These are phyloP conservation scores for Phalaenopsis equestris DNA, from an alignment of 106 monocot genomes.

Conservation along the genomic window DNA sequence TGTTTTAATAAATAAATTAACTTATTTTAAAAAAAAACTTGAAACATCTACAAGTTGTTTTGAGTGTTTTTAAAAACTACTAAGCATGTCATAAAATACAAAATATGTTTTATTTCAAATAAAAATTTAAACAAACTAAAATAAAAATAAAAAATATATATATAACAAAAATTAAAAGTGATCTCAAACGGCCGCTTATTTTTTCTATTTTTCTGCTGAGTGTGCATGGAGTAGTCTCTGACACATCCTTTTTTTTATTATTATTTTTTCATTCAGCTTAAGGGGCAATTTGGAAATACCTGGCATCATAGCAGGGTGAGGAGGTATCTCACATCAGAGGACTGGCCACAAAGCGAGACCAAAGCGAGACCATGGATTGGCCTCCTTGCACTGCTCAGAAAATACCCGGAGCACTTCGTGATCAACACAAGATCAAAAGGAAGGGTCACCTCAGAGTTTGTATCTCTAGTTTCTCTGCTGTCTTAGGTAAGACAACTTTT, in stretches of 20 bases:
- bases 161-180: no score
- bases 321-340: slow-evolving; percentile 29
- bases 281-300: slow-evolving; percentile 25
- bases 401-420: slow-evolving; percentile 26
- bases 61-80: no score
- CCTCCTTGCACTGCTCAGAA: slow-evolving; percentile 24
- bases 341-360: slow-evolving; percentile 25
- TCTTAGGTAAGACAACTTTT: slow-evolving; percentile 9
- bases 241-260: not conserved
- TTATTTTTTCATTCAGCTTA: slow-evolving; percentile 13
- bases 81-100: no score
- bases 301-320: slow-evolving; percentile 35
- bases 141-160: no score
- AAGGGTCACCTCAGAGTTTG: slow-evolving; percentile 30
- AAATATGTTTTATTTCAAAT: no score
- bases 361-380: slow-evolving; percentile 38
- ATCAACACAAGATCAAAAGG: slow-evolving; percentile 34
- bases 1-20: no score
- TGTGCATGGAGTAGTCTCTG: no score
- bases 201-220: no score
- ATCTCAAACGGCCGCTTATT: no score
- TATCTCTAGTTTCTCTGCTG: slow-evolving; percentile 28
- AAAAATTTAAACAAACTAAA: no score
- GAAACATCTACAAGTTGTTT: no score
- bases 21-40: no score